Conservation (phyloP, 306 rosid species). For the Castanea sativa region DNA sequence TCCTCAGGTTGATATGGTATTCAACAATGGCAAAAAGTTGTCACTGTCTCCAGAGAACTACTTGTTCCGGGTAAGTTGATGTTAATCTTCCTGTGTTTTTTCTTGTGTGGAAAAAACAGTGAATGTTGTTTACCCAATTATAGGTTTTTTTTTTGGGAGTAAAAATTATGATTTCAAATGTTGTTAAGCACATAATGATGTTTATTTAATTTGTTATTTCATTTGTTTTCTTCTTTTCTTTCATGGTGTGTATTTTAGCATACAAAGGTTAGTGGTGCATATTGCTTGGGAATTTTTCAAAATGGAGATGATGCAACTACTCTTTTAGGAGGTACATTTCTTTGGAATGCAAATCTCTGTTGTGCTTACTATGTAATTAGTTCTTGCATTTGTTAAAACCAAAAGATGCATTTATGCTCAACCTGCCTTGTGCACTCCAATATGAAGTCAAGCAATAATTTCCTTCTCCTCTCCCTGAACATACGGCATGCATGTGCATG, state of each 20-base stretch:
- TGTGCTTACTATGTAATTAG: background rate
- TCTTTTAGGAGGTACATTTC: slow-evolving; percentile 82
- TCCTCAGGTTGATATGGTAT: slow-evolving; percentile 91
- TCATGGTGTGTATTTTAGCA: slow-evolving; percentile 55
- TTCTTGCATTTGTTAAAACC: background rate
- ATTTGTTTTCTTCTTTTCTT: slow-evolving; percentile 16
- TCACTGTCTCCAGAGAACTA: slow-evolving; percentile 90
- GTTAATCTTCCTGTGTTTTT: slow-evolving; percentile 7
- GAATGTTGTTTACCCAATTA: background rate
- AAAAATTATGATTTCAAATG: background rate
- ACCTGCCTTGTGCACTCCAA: background rate
- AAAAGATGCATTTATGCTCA: slow-evolving; percentile 7
- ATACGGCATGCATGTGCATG: background rate
- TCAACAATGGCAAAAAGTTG: slow-evolving; percentile 67
- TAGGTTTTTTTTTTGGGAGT: no score
- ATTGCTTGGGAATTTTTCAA: slow-evolving; percentile 86
- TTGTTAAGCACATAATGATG: background rate
- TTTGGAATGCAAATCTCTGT: background rate
- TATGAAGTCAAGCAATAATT: background rate
- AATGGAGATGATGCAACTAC: slow-evolving; percentile 88
- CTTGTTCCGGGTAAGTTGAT: slow-evolving; percentile 72
- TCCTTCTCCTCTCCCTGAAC: background rate
- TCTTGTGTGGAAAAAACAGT: background rate
- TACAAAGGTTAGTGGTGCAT: slow-evolving; percentile 84
- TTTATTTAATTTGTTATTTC: background rate